A percentile compares a stretch with the other conserved stretches of the same genome.
These are phyloP conservation scores for Pseudozyma tsukubaensis DNA, from an alignment of 1,284 basidiomycete species.

Conservation along the genomic window DNA sequence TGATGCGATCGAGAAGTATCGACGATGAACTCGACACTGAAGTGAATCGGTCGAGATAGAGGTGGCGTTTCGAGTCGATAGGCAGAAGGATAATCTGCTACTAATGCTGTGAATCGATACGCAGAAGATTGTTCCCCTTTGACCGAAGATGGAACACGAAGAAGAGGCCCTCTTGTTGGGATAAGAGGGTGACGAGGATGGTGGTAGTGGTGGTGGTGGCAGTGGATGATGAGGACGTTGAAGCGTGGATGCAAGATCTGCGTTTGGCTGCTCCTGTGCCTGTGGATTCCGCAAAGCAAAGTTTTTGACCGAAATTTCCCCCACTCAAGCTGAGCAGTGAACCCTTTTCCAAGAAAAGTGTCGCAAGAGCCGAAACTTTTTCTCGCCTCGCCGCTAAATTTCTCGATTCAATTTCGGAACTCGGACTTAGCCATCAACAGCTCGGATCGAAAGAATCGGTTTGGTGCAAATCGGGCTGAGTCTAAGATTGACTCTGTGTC, in stretches of 20 bases:
- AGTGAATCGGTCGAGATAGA: not conserved
- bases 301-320: slow-evolving; percentile 1
- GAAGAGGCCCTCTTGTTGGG: not conserved
- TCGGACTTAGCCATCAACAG: slow-evolving; percentile 2
- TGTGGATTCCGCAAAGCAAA: not conserved
- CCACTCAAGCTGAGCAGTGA: slow-evolving; percentile 12
- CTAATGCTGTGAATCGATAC: too few species aligned
- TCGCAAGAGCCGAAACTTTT: slow-evolving; percentile 3
- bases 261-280: not conserved
- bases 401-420: slow-evolving; percentile 13
- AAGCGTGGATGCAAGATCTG: slow-evolving; percentile 1
- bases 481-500: not conserved
- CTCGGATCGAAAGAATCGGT: slow-evolving; percentile 3
- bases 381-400: not conserved
- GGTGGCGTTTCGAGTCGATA: too few species aligned
- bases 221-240: not conserved
- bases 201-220: not conserved
- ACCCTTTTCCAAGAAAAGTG: slow-evolving; percentile 4
- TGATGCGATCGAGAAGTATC: not conserved
- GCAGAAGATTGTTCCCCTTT: not conserved
- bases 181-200: not conserved
- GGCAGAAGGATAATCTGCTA: too few species aligned
- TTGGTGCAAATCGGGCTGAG: slow-evolving; percentile 16
- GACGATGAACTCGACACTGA: not conserved
- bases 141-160: not conserved